A percentile compares a stretch with the other conserved stretches of the same genome.
Conservation (phyloP, 352 stramenopile species). For the Globisporangium okanoganense region DNA sequence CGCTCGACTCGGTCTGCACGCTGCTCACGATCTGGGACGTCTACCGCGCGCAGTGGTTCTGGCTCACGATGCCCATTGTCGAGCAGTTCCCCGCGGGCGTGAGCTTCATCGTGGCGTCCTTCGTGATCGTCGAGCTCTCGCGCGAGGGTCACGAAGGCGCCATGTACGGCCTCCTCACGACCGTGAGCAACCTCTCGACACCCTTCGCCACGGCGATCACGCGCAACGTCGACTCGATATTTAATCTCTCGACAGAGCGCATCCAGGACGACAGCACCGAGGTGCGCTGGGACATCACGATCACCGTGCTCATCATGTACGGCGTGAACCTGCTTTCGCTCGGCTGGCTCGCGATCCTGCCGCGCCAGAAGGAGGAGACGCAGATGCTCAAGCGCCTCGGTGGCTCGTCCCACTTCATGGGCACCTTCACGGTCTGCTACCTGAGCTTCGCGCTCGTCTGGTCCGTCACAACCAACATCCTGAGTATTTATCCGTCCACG, state of each 20-base stretch:
- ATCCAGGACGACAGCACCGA: slow-evolving; percentile 47
- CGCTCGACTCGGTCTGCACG: slow-evolving; percentile 32
- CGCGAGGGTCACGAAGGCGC: slow-evolving; percentile 54
- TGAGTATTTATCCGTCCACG: slow-evolving; percentile 56
- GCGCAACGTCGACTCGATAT: slow-evolving; percentile 35
- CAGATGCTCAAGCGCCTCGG: slow-evolving; percentile 62
- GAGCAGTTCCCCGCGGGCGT: slow-evolving; percentile 46
- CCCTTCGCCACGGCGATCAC: slow-evolving; percentile 43
- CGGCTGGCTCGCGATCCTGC: slow-evolving; percentile 45
- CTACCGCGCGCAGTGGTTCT: slow-evolving; percentile 47
- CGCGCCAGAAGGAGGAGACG: slow-evolving; percentile 60
- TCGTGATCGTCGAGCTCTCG: slow-evolving; percentile 57
- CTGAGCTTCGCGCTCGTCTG: slow-evolving; percentile 43
- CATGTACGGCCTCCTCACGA: slow-evolving; percentile 62
- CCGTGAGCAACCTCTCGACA: slow-evolving; percentile 46
- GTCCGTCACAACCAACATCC: slow-evolving; percentile 53
- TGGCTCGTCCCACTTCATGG: slow-evolving; percentile 50
- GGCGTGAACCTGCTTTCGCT: slow-evolving; percentile 46
- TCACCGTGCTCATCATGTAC: slow-evolving; percentile 53
- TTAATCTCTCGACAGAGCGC: slow-evolving; percentile 37
- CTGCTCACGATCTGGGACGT: slow-evolving; percentile 53
- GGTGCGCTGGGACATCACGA: slow-evolving; percentile 46
- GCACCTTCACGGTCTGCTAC: slow-evolving; percentile 35
- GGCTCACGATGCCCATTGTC: slow-evolving; percentile 37
- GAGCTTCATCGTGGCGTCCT: slow-evolving; percentile 52